These are phyloP conservation scores for Colletotrichum magnum DNA, from an alignment of 2,329 filamentous ascomycete genomes.

Conservation along the genomic window DNA sequence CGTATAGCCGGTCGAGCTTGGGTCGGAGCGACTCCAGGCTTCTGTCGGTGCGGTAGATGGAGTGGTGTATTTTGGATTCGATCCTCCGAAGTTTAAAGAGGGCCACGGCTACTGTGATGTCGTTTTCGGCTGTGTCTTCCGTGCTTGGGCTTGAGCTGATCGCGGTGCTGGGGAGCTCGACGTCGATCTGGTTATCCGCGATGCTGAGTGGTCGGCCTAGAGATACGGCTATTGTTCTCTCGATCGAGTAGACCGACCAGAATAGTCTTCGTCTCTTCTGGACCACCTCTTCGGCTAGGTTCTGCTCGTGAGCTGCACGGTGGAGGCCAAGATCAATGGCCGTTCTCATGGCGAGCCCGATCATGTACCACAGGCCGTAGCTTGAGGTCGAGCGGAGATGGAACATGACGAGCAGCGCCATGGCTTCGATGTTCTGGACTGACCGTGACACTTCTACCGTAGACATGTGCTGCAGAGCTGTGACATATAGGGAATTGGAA, in stretches of 20 bases:
- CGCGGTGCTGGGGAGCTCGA: conserved; percentile 59
- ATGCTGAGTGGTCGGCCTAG: conserved; percentile 65
- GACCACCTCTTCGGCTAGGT: background rate
- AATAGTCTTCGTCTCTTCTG: conserved; percentile 59
- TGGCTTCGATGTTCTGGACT: conserved; percentile 66
- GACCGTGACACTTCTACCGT: conserved; percentile 63
- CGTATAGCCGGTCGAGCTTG: conserved; percentile 62
- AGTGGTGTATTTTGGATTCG: conserved; percentile 65
- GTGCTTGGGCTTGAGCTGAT: conserved; percentile 45
- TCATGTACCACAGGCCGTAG: conserved; percentile 68
- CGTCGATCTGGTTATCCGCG: conserved; percentile 65
- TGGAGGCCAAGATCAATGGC: conserved; percentile 67
- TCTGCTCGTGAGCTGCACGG: conserved; percentile 58
- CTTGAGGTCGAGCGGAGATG: conserved; percentile 65
- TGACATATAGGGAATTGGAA: conserved; percentile 59
- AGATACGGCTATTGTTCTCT: conserved; percentile 64
- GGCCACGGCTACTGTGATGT: conserved; percentile 55
- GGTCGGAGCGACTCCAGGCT: conserved; percentile 58
- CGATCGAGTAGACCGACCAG: conserved; percentile 66
- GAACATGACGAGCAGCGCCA: conserved; percentile 65
- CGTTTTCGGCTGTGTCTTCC: conserved; percentile 50
- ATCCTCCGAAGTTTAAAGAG: conserved; percentile 61
- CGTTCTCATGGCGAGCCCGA: conserved; percentile 67
- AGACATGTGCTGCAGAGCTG: conserved; percentile 63
- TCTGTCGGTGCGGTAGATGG: conserved; percentile 65